Evolutionary conservation across 2,329 filamentous ascomycete genomes (phyloP).

Genomic region (Aspergillus ruber): DNA sequence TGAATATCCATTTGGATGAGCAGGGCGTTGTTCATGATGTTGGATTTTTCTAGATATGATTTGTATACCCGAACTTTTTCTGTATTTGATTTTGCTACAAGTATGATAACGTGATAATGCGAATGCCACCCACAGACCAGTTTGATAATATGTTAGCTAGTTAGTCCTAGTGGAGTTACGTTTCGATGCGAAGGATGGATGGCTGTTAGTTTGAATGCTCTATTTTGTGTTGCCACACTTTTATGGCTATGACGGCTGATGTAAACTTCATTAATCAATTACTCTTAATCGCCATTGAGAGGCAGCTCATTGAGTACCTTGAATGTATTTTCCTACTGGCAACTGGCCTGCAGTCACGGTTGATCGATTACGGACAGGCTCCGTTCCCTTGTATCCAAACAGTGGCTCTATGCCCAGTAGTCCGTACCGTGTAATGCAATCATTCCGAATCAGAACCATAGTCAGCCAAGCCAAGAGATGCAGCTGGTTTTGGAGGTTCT

Average conservation of each 20-base stretch:
- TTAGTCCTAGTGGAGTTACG: too few species aligned
- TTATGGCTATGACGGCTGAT: background rate
- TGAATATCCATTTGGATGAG: conserved; percentile 41
- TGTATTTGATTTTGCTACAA: too few species aligned
- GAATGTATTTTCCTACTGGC: background rate
- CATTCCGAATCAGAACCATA: conserved; percentile 39
- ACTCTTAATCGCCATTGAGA: background rate
- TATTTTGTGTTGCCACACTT: too few species aligned
- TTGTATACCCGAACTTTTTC: too few species aligned
- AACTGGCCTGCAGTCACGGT: background rate
- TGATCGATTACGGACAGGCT: background rate
- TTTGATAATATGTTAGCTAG: too few species aligned
- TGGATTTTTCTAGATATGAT: conserved; percentile 22
- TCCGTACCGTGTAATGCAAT: conserved; percentile 3
- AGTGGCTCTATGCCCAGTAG: background rate
- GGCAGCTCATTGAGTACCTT: background rate
- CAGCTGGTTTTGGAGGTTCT: conserved; percentile 6
- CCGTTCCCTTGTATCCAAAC: background rate
- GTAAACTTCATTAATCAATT: background rate
- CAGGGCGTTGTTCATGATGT: conserved; percentile 41
- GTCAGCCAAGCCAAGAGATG: conserved; percentile 28
- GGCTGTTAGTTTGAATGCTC: too few species aligned
- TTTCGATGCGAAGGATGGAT: too few species aligned
- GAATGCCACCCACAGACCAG: too few species aligned
- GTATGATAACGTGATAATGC: too few species aligned